Base-by-base conservation (phyloP, 306 rosid species). In the Citrullus colocynthis region DNA sequence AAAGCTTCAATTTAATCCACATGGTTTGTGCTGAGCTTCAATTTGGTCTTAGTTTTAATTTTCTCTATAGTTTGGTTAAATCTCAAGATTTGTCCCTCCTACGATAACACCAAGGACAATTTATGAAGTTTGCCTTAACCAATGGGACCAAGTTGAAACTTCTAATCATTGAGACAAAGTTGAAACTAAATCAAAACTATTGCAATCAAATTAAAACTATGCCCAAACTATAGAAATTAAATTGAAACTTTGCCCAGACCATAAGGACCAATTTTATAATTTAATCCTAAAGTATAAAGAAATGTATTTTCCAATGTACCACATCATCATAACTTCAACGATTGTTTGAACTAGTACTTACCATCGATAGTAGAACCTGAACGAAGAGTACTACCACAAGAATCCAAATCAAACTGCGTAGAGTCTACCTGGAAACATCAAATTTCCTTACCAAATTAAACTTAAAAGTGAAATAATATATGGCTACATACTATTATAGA, bases 371-470 rank as follows among this genome's bases (percentile, higher is more conserved):
- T 16, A 16, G 84, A 76, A 73, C 85, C 63, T 73, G 83, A 88
- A 81, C 79, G 83, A 42, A 89, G 85, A 81, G 81, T 28, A 13
- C 81, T 51, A 13, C 80, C 80, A 74, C 82, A 87, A 65, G 88
- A 89, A 87, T 87, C 87, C 78, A 83, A 78, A 60, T 84, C 90
- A 34, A 78, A 37, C 54, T 74, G 89, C 6, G 41, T 75, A 54
- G 84, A 60, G 61, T 76, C 76, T 79, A 79, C 85, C 93, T 90
- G 82, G 30, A 73, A 73, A 49, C 80, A 59, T 56, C 57, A 36
- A 77, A 74, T 36, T 70, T 37, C 69, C 71, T 36, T 32, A 65
- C 30, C 56, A 73, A 62, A 71, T 58, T 74, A 83, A 49, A 24
- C 17, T 24, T 76, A 74, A 12, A 81, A 44, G 41, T 77, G 80